A percentile compares a stretch with the other conserved stretches of the same genome.
Conservation (phyloP, 768 basidiomycete genomes). For the Pseudohyphozyma bogoriensis region DNA sequence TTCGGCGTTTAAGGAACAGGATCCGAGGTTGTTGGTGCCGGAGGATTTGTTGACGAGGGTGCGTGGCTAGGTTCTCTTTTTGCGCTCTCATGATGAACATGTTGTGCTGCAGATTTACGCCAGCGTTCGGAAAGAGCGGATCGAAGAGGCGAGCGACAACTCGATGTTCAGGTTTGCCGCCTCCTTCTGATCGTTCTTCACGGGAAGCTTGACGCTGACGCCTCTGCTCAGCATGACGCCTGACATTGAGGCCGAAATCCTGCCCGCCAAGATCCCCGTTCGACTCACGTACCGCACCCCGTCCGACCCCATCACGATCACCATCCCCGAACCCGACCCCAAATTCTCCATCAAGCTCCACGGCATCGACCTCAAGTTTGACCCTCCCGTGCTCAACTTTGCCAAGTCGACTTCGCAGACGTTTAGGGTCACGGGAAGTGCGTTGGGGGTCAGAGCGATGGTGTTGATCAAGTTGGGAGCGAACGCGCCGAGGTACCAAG, state of each 20-base stretch:
- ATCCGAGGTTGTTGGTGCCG: constrained; percentile 57
- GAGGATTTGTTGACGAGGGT: constrained; percentile 67
- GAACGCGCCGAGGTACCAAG: constrained; percentile 71
- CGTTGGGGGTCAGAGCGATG: constrained; percentile 70
- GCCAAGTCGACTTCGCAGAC: constrained; percentile 66
- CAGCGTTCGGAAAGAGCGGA: constrained; percentile 50
- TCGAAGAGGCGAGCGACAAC: constrained; percentile 34
- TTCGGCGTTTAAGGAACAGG: constrained; percentile 68
- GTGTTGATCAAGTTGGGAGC: constrained; percentile 72
- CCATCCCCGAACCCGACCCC: constrained; percentile 76
- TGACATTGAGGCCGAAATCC: constrained; percentile 30
- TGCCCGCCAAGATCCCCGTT: constrained; percentile 47
- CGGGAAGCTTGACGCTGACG: too few species aligned
- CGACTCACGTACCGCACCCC: constrained; percentile 77
- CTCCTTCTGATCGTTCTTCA: too few species aligned
- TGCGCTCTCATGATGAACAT: too few species aligned
- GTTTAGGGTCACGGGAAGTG: constrained; percentile 80
- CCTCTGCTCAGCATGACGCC: constrained; percentile 31
- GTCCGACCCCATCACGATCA: constrained; percentile 76
- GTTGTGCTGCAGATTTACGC: too few species aligned
- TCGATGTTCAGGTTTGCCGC: too few species aligned
- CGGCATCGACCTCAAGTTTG: constrained; percentile 79
- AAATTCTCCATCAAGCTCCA: constrained; percentile 68
- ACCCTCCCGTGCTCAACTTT: constrained; percentile 74
- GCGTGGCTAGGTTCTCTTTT: too few species aligned